Base-by-base conservation (phyloP, 768 basidiomycete species). In the Leccinum uliginosum region DNA sequence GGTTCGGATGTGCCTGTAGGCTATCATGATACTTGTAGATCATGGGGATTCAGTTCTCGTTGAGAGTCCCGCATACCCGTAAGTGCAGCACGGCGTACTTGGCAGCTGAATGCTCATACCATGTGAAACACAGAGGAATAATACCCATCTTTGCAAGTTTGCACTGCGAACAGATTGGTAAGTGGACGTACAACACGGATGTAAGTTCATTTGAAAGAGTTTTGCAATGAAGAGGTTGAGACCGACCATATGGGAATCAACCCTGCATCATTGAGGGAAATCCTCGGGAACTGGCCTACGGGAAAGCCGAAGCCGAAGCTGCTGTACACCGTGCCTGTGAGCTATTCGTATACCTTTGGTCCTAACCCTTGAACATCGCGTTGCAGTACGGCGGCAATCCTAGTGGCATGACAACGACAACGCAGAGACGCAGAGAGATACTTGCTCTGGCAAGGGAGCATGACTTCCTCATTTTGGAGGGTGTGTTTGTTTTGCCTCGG, bases 381-480 rank as follows among this genome's bases (percentile, higher is more conserved):
- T 55, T 30, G 8, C 55, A 86, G 83, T 84, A 85, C 59, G 91
- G 91, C 32, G 85, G 85, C 57, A 91, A 93, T 67, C 88, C 88
- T 5, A 86, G 86, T 7, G 91, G 91, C 5, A 83, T 82, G 69
- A 90, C 89, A 6, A 81, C 85, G 3, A 80, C 85, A 0, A 69
- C 80, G 17, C 81, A 83, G 53, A 79, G 90, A 38, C 79, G 82
- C 21, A 74, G 81, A 69, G 81, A 85, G 65, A 81, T 87, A 10
- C 78, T 94, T 12, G 71, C 76, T 56, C 76, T 92, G 26, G 84
- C 84, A 30, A 76, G 80, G 50, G 78, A 87, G 63, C 80, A 89
- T 66, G 78, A 86, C 65, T 80, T 94, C 60, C 70, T 94, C 54
- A 85, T 93, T 64, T 70, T 92, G 29, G 89, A 93, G 80, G 90